A percentile compares a stretch with the other conserved stretches of the same genome.
phyloP scores from a whole-genome alignment of 2,329 filamentous ascomycete genomes.

The Drechslerella stenobrocha region DNA sequence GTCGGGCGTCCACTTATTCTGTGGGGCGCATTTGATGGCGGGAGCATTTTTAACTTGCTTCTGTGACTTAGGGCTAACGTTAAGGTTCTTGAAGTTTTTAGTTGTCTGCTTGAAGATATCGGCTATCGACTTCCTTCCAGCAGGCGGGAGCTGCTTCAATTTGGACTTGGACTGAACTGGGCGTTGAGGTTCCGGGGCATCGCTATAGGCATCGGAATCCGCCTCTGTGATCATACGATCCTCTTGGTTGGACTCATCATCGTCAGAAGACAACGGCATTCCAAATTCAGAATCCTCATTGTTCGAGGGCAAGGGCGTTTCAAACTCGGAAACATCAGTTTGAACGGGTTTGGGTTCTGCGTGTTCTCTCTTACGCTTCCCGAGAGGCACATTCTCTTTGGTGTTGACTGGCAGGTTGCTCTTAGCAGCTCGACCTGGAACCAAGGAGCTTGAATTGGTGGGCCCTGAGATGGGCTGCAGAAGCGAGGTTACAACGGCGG shows the following conservation, averaged over 20 bases:
- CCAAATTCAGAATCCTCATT: conserved; percentile 18
- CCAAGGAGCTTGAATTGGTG: background rate
- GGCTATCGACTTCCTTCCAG: background rate
- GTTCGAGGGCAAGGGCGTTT: conserved; percentile 4
- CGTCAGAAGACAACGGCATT: conserved; percentile 12
- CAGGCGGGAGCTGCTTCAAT: background rate
- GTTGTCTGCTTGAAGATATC: conserved; percentile 9
- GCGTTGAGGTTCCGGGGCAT: background rate
- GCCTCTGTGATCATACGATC: background rate
- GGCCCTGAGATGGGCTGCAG: conserved; percentile 15
- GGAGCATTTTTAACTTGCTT: conserved; percentile 8
- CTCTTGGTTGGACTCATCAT: conserved; percentile 20
- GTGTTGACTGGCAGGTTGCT: background rate
- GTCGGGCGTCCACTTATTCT: conserved; percentile 17
- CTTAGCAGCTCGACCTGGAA: conserved; percentile 4
- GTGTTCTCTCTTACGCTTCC: conserved; percentile 11
- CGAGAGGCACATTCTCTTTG: conserved; percentile 24
- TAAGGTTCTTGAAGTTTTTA: conserved; percentile 8
- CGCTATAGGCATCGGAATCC: conserved; percentile 25
- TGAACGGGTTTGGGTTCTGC: background rate
- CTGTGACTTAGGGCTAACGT: background rate
- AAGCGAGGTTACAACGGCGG: conserved; percentile 5
- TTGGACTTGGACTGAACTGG: conserved; percentile 1
- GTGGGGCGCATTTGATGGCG: conserved; percentile 10
- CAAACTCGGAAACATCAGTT: conserved; percentile 13